Base-by-base conservation (phyloP, 106 monocot genomes). In the Dactylorhiza incarnata region DNA sequence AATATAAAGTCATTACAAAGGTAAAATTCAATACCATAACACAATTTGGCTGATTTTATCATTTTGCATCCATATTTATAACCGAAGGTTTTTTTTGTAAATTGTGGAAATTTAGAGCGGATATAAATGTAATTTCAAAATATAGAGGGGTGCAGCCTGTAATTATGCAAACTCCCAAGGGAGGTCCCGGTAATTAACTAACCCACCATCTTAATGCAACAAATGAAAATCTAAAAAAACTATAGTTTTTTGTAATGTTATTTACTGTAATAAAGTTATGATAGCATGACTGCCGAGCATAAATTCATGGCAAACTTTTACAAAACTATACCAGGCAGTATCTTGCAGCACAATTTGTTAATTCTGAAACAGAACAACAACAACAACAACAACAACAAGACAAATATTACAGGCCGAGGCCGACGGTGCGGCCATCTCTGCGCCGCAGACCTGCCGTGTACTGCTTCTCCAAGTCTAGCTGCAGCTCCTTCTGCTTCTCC, bases 401-500 rank as follows among this genome's bases (percentile, higher is more conserved):
- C 0, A 8, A 74, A 17, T 68, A 45, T 69, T 86, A 95, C 49
- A 97, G 83, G 45, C 97, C 97, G 11, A 97, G 97, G 76, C 97
- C 97, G 13, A 97, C 97, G 0, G 97, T 97, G 17, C 97, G 87
- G 48, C 97, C 97, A 78, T 97, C 97, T 79, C 97, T 85, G 48
- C 97, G 75, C 66, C 94, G 89, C 12, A 97, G 91, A 0, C 97
- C 97, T 2, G 97, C 97, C 1, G 94, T 94, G 84, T 97, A 97
- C 51, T 97, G 97, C 73, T 94, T 97, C 85, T 95, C 95, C 78
- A 95, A 75, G 63, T 95, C 91, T 74, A 83, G 86, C 68, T 95
- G 63, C 63, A 91, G 85, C 79, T 93, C 83, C 84, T 91, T 79
- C 80, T 77, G 84, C 72, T 86, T 88, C 87, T 89, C 91, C 2